Evolutionary conservation across 192 early-diverging fungal species (phyloP).

Genomic region (Allomyces arbusculus): DNA sequence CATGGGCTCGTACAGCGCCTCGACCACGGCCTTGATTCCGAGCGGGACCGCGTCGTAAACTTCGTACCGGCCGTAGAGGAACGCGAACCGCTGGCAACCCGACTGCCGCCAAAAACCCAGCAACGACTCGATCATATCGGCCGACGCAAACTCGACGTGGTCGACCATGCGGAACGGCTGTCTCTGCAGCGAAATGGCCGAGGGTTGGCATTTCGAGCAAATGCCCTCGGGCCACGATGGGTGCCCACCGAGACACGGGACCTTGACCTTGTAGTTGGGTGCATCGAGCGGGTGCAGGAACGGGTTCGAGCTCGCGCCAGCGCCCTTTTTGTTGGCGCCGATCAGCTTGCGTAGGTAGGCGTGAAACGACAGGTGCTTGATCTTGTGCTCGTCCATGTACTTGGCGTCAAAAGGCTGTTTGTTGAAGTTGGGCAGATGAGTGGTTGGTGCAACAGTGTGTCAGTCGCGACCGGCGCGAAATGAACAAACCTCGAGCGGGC

Average conservation of each 20-base stretch:
- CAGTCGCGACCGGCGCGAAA: background rate
- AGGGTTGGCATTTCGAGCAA: constrained; percentile 94
- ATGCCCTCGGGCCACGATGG: constrained; percentile 82
- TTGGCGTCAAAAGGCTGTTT: constrained; percentile 56
- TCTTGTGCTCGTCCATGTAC: constrained; percentile 75
- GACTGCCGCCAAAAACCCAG: constrained; percentile 70
- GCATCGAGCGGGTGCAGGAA: constrained; percentile 61
- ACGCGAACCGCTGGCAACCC: constrained; percentile 81
- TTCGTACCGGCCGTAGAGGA: constrained; percentile 80
- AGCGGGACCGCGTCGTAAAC: constrained; percentile 76
- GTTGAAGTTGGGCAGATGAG: background rate
- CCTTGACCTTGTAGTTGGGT: constrained; percentile 53
- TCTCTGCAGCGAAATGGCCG: constrained; percentile 65
- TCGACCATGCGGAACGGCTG: constrained; percentile 90
- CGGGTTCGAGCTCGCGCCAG: constrained; percentile 13
- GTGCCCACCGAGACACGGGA: constrained; percentile 59
- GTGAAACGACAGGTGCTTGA: constrained; percentile 96
- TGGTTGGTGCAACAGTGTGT: background rate
- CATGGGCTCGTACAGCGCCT: constrained; percentile 81
- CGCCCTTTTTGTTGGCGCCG: constrained; percentile 41
- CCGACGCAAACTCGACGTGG: constrained; percentile 81
- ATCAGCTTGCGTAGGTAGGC: constrained; percentile 61
- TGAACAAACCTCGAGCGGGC: constrained; percentile 49
- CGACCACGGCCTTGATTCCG: constrained; percentile 88
- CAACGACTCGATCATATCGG: constrained; percentile 59